phyloP scores from a whole-genome alignment of 1,284 basidiomycete genomes.

The Rhodotorula sp. region DNA sequence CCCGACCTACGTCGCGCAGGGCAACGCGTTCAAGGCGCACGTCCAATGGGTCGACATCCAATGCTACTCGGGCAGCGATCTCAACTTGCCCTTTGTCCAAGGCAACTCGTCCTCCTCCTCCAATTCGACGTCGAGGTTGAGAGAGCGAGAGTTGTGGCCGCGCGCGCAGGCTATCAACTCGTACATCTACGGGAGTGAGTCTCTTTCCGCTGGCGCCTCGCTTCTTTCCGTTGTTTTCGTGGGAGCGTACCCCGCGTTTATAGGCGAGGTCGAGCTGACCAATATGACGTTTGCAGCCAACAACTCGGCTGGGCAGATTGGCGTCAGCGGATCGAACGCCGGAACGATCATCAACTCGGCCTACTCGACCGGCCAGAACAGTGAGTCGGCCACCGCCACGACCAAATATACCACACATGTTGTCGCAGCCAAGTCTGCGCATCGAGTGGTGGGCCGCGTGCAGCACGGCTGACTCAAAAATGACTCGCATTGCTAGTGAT shows the following conservation, averaged over 20 bases:
- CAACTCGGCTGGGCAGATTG: slow-evolving; percentile 34
- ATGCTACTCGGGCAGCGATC: slow-evolving; percentile 29
- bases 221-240: not conserved
- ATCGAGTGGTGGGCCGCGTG: too few species aligned
- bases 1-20: slow-evolving; percentile 9
- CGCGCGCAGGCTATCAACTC: slow-evolving; percentile 13
- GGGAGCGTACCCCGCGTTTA: too few species aligned
- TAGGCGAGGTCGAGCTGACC: not conserved
- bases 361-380: slow-evolving; percentile 39
- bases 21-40: slow-evolving; percentile 19
- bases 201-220: not conserved
- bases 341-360: slow-evolving; percentile 36
- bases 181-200: slow-evolving; percentile 38
- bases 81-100: slow-evolving; percentile 14
- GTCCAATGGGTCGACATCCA: slow-evolving; percentile 36
- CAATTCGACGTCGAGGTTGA: not conserved
- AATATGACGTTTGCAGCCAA: slow-evolving; percentile 11
- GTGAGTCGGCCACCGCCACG: not conserved
- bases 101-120: slow-evolving; percentile 17
- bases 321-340: slow-evolving; percentile 21
- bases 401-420: not conserved
- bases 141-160: not conserved
- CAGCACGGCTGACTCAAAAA: too few species aligned
- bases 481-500: slow-evolving; percentile 13
- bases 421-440: too few species aligned